phyloP scores from a whole-genome alignment of 305 asterid species.

The Stenogyne calaminthoides region DNA sequence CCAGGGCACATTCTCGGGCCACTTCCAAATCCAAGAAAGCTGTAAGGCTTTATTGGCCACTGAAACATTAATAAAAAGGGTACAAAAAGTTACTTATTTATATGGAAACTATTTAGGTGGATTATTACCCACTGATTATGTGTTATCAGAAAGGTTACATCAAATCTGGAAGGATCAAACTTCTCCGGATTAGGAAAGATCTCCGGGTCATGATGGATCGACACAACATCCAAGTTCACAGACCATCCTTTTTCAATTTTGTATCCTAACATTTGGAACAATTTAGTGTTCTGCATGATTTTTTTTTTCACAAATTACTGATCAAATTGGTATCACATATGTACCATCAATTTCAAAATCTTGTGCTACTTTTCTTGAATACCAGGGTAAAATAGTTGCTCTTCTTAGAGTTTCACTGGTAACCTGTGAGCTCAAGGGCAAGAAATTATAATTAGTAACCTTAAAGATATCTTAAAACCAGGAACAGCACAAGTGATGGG shows the following conservation, averaged over 20 bases:
- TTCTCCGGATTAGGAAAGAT: slow-evolving; percentile 62
- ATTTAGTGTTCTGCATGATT: slow-evolving; percentile 1
- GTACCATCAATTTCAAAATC: slow-evolving; percentile 83
- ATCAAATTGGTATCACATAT: slow-evolving; percentile 9
- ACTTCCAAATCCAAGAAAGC: slow-evolving; percentile 84
- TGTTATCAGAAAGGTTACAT: slow-evolving; percentile 44
- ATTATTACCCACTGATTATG: background rate
- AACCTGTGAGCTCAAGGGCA: slow-evolving; percentile 46
- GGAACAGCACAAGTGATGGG: background rate
- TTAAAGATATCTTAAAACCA: background rate
- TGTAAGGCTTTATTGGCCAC: slow-evolving; percentile 68
- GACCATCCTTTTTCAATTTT: slow-evolving; percentile 79
- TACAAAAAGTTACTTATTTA: background rate
- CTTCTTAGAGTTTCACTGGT: slow-evolving; percentile 72
- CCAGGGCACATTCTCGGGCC: slow-evolving; percentile 93
- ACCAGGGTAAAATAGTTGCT: slow-evolving; percentile 88
- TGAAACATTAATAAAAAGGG: slow-evolving; percentile 34
- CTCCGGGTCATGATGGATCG: slow-evolving; percentile 76
- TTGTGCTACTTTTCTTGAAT: slow-evolving; percentile 80
- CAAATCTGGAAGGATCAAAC: slow-evolving; percentile 80
- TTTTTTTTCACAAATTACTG: slow-evolving; percentile 1
- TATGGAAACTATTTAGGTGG: background rate
- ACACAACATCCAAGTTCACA: slow-evolving; percentile 76
- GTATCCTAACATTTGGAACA: slow-evolving; percentile 44
- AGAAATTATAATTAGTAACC: background rate